Conservation (phyloP, 108 stramenopile species). For the Seminavis robusta region DNA sequence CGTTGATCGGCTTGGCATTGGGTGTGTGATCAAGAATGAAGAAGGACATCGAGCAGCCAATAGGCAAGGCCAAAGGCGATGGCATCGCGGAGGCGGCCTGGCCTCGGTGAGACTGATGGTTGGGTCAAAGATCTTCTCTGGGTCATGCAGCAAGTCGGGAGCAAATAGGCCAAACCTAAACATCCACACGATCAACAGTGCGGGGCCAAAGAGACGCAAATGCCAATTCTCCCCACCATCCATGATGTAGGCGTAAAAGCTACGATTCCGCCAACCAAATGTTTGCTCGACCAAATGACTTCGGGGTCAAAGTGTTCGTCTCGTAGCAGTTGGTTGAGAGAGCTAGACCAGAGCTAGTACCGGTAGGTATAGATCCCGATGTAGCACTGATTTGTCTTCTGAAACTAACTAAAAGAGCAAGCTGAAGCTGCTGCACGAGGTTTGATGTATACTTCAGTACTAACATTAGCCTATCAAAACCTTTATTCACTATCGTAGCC, state of each 20-base stretch:
- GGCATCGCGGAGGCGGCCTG: background rate
- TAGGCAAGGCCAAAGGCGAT: background rate
- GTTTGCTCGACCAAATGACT: slow-evolving; percentile 3
- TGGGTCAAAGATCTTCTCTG: background rate
- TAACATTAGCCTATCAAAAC: too few species aligned
- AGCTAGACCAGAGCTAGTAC: too few species aligned
- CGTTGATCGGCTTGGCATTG: slow-evolving; percentile 2
- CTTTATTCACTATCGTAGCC: too few species aligned
- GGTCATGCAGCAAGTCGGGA: slow-evolving; percentile 2
- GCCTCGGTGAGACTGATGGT: background rate
- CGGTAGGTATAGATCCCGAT: too few species aligned
- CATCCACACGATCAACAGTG: slow-evolving; percentile 4
- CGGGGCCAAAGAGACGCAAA: slow-evolving; percentile 6
- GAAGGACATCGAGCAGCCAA: background rate
- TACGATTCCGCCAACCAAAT: slow-evolving; percentile 3
- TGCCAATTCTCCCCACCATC: too few species aligned
- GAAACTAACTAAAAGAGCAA: too few species aligned
- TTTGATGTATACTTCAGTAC: too few species aligned
- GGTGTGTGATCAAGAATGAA: slow-evolving; percentile 8
- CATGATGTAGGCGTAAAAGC: background rate
- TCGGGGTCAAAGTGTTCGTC: too few species aligned
- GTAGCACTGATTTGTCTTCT: too few species aligned
- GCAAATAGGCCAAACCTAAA: slow-evolving; percentile 4
- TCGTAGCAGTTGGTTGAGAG: too few species aligned
- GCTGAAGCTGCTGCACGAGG: too few species aligned